These are phyloP conservation scores for button mushroom (Agaricus bisporus) DNA, from an alignment of 768 basidiomycete species.

Conservation along the genomic window DNA sequence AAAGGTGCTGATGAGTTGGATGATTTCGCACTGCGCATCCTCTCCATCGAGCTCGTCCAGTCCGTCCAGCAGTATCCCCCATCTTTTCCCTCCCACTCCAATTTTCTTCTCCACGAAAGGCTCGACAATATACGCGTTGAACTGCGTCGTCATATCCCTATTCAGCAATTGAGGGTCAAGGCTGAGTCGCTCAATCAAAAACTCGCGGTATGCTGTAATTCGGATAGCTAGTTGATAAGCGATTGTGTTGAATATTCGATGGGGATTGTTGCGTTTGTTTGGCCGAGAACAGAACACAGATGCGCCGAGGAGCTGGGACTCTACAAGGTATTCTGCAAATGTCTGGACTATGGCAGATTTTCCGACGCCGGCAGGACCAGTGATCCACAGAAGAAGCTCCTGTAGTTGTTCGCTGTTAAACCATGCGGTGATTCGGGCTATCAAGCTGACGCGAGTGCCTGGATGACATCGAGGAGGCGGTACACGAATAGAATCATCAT, in stretches of 20 bases:
- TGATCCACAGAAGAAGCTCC: neutral
- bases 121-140: neutral
- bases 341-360: conserved; percentile 6
- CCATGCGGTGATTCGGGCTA: neutral
- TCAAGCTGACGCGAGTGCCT: neutral
- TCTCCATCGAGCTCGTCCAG: neutral
- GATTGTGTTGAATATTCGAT: no score
- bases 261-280: no score
- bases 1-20: neutral
- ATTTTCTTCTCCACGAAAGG: no score
- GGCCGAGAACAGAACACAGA: no score
- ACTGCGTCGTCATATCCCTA: neutral
- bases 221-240: no score
- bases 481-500: neutral
- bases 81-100: neutral
- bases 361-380: conserved; percentile 7
- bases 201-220: neutral
- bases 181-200: neutral
- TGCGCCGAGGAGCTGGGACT: no score
- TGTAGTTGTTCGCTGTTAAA: neutral
- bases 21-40: neutral
- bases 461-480: conserved; percentile 1
- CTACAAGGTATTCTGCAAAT: neutral
- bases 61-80: neutral
- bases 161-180: neutral